Conservation (phyloP, 2,329 filamentous ascomycete species). For the Apiospora arundinis region DNA sequence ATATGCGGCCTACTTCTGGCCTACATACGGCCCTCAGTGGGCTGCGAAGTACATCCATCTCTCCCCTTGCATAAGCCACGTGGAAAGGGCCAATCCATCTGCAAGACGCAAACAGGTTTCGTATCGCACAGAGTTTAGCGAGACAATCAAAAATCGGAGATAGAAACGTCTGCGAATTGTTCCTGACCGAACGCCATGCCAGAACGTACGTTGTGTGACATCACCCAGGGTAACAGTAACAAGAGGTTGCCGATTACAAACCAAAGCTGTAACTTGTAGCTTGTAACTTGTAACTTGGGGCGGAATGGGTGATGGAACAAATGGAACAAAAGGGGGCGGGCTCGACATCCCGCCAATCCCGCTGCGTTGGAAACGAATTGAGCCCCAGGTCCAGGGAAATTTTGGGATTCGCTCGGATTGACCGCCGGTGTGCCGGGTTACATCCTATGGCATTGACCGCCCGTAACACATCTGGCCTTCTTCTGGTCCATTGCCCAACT, state of each 20-base stretch:
- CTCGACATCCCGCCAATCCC: not conserved
- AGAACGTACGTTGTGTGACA: constrained; percentile 16
- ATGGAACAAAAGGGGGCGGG: constrained; percentile 7
- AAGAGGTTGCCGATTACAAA: not conserved
- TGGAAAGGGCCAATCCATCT: not conserved
- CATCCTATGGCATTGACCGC: not conserved
- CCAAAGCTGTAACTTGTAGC: not conserved
- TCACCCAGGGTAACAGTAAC: constrained; percentile 6
- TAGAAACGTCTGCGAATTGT: not conserved
- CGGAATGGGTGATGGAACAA: not conserved
- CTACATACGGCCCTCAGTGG: not conserved
- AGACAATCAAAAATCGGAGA: not conserved
- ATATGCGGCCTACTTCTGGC: not conserved
- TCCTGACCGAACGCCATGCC: not conserved
- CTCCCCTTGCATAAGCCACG: constrained; percentile 14
- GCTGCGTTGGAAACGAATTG: not conserved
- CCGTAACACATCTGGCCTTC: not conserved
- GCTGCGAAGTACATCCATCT: not conserved
- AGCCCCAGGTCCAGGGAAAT: not conserved
- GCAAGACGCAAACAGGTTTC: constrained; percentile 8
- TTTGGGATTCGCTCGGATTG: constrained; percentile 15
- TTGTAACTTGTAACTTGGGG: not conserved
- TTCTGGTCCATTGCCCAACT: constrained; percentile 1
- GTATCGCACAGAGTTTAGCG: constrained; percentile 8
- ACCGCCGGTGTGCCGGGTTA: constrained; percentile 8